These are phyloP conservation scores for Puya raimondii DNA, from an alignment of 176 grass and related monocot genomes.

Conservation along the genomic window DNA sequence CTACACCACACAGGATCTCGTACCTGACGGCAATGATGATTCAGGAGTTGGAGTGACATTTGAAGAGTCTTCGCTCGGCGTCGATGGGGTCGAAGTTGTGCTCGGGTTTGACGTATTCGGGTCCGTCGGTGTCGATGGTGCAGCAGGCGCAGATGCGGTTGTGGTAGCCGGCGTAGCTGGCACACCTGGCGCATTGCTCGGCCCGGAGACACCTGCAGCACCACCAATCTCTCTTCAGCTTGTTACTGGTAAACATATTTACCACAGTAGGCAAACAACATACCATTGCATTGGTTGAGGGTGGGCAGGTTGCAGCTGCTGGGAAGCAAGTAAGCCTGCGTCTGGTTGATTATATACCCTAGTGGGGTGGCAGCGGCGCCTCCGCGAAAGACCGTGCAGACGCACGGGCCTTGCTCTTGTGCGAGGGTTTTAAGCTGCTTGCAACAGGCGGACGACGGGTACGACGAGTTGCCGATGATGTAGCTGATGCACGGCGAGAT, in stretches of 20 bases:
- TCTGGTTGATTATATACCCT: conserved; percentile 51
- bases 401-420: conserved; percentile 49
- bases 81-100: conserved; percentile 3
- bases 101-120: neutral
- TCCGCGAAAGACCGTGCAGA: conserved; percentile 41
- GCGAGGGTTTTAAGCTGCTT: conserved; percentile 36
- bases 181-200: neutral
- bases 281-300: conserved; percentile 53
- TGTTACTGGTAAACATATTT: neutral
- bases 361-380: conserved; percentile 31
- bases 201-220: neutral
- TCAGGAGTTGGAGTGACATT: neutral
- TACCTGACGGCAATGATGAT: too few relatives aligned
- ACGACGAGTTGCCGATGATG: conserved; percentile 38
- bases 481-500: conserved; percentile 59
- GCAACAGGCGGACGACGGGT: conserved; percentile 53
- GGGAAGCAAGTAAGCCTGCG: conserved; percentile 49
- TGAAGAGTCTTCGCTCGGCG: neutral
- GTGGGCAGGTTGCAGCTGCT: conserved; percentile 70
- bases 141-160: conserved; percentile 2
- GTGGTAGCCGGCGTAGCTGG: neutral
- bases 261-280: neutral
- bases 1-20: too few relatives aligned
- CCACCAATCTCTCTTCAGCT: neutral
- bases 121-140: conserved; percentile 14